phyloP scores from a whole-genome alignment of 75 land plant genomes.

The Pinus taeda region DNA sequence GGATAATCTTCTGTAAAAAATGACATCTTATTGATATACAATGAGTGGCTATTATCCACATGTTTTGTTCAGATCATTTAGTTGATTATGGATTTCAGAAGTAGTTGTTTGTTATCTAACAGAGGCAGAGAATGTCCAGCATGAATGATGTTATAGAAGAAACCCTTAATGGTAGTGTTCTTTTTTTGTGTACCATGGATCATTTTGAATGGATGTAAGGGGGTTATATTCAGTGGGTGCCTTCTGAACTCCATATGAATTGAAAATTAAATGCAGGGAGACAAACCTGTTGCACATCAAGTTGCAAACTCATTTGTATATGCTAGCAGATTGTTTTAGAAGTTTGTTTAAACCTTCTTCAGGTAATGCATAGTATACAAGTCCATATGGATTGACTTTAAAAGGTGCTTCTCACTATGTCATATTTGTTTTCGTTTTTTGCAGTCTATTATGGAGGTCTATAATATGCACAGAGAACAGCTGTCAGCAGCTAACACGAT shows the following conservation, averaged over 20 bases:
- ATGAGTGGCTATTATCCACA: too few species aligned
- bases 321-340: neutral
- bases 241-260: neutral
- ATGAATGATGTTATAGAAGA: neutral
- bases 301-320: neutral
- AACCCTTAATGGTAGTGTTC: neutral
- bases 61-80: too few species aligned
- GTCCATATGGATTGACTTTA: neutral
- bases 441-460: conserved; percentile 96
- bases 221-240: neutral
- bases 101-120: too few species aligned
- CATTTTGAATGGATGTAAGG: neutral
- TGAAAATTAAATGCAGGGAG: neutral
- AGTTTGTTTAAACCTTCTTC: neutral
- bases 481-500: conserved; percentile 61
- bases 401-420: neutral
- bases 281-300: neutral
- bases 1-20: too few species aligned
- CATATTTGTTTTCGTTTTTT: conserved; percentile 1
- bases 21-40: too few species aligned
- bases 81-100: too few species aligned
- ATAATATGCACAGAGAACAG: conserved; percentile 64
- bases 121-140: neutral
- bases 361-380: neutral
- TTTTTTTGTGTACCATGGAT: neutral